phyloP scores from a whole-genome alignment of 805 yeast species.

The Candida orba region DNA sequence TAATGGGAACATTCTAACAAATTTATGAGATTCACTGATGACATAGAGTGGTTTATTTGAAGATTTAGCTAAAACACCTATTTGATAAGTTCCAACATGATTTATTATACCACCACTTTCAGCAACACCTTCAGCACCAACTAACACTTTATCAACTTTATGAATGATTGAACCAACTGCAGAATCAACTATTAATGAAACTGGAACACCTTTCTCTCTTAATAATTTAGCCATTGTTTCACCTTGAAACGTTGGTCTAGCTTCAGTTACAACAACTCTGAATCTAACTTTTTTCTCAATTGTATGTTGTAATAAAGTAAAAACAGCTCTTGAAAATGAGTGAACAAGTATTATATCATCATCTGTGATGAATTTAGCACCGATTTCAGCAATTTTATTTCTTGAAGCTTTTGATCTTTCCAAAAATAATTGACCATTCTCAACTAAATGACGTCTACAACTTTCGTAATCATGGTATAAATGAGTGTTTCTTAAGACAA shows the following conservation, averaged over 20 bases:
- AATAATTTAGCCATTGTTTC: slow-evolving; percentile 61
- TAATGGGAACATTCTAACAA: slow-evolving; percentile 91
- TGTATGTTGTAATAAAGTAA: slow-evolving; percentile 67
- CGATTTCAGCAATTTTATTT: slow-evolving; percentile 78
- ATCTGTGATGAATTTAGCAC: slow-evolving; percentile 84
- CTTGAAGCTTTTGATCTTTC: slow-evolving; percentile 89
- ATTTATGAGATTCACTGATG: slow-evolving; percentile 91
- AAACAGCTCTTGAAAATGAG: slow-evolving; percentile 87
- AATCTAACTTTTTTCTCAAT: slow-evolving; percentile 74
- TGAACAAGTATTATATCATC: slow-evolving; percentile 89
- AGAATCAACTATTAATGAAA: slow-evolving; percentile 79
- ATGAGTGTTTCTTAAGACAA: slow-evolving; percentile 83
- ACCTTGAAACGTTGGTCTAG: slow-evolving; percentile 79
- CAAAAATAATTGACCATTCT: slow-evolving; percentile 87
- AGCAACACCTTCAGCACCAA: slow-evolving; percentile 99
- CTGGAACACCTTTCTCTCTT: slow-evolving; percentile 73
- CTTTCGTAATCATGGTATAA: slow-evolving; percentile 92
- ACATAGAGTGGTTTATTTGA: slow-evolving; percentile 92
- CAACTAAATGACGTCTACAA: slow-evolving; percentile 79
- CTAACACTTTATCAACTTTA: slow-evolving; percentile 85
- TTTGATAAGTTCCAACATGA: slow-evolving; percentile 90
- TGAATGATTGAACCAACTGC: slow-evolving; percentile 92
- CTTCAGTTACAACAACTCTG: slow-evolving; percentile 87
- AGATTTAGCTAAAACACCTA: slow-evolving; percentile 85
- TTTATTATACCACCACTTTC: slow-evolving; percentile 98